Conservation (phyloP, 108 stramenopile genomes). For the Skeletonema grethae region DNA sequence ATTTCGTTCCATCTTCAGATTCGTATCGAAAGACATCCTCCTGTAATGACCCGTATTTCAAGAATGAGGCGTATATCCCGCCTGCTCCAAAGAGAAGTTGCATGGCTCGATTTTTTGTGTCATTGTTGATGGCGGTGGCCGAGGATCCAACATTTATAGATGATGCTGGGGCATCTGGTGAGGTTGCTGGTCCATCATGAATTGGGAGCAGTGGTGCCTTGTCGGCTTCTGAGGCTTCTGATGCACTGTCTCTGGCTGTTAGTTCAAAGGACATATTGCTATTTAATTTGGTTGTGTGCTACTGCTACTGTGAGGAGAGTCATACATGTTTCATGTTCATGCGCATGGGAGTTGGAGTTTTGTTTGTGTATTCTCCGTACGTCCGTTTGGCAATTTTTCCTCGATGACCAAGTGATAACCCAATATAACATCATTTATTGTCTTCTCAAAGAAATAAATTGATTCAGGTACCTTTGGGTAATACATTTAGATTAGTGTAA, state of each 20-base stretch:
- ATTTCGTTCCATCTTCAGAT: conserved; percentile 59
- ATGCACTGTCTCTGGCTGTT: conserved; percentile 1
- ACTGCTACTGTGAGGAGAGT: no score
- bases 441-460: no score
- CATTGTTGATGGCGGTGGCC: neutral
- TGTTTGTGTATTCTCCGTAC: no score
- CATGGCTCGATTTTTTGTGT: conserved; percentile 39
- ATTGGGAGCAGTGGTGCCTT: conserved; percentile 1
- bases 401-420: no score
- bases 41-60: conserved; percentile 85
- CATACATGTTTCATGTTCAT: no score
- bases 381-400: no score
- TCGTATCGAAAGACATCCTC: conserved; percentile 83
- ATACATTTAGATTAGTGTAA: no score
- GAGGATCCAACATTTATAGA: neutral
- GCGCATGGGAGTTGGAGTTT: no score
- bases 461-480: no score
- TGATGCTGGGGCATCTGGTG: neutral
- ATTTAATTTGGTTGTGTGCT: neutral
- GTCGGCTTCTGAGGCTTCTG: neutral
- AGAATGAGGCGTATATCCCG: conserved; percentile 84
- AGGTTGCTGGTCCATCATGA: neutral
- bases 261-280: neutral
- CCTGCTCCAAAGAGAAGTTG: conserved; percentile 65
- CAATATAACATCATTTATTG: no score